Evolutionary conservation across 805 yeast species (phyloP), one percentile per base, ranked within the genome.

Genomic region (Jamesozyma spencerorum): DNA sequence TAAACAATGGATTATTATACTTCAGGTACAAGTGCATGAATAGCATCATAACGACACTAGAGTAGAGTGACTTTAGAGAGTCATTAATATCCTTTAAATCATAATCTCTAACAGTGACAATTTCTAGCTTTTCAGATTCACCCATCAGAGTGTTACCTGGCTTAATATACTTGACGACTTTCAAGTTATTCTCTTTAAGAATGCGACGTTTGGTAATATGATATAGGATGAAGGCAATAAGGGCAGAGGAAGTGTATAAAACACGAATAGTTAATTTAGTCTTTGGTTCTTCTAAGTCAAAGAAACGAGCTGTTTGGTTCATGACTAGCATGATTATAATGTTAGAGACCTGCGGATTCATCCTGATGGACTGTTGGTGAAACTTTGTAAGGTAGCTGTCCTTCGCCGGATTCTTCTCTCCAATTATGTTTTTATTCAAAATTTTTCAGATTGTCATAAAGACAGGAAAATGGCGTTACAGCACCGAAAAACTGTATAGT

Each of bases 1-100:
- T 83, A 52, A 92, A 79, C 62, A 92, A 75, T 45, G 98, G 98
- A 69, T 92, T 87, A 64, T 97, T 87, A 74, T 86, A 92, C 68
- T 86, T 83, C 94, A 92, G 78, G 78, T 90, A 90, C 47, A 92
- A 59, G 67, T 92, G 98, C 97, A 90, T 88, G 79, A 90, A 84
- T 19, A 82, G 94, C 88, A 92, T 88, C 95, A 92, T 86, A 55
- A 94, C 96, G 53, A 88, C 61, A 49, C 94, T 83, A 48, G 94
- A 84, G 72, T 81, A 79, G 51, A 86, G 75, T 49, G 94, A 77
- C 67, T 84, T 86, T 65, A 88, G 74, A 45, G 86, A 79, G 39
- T 76, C 46, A 64, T 84, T 79, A 47, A 90, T 74, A 70, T 90
- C 96, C 60, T 79, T 74, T 63, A 88, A 75, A 66, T 92, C 98